A percentile compares a stretch with the other conserved stretches of the same genome.
These are phyloP conservation scores for Stentor coeruleus DNA, from an alignment of 73 alveolate species.

Conservation along the genomic window DNA sequence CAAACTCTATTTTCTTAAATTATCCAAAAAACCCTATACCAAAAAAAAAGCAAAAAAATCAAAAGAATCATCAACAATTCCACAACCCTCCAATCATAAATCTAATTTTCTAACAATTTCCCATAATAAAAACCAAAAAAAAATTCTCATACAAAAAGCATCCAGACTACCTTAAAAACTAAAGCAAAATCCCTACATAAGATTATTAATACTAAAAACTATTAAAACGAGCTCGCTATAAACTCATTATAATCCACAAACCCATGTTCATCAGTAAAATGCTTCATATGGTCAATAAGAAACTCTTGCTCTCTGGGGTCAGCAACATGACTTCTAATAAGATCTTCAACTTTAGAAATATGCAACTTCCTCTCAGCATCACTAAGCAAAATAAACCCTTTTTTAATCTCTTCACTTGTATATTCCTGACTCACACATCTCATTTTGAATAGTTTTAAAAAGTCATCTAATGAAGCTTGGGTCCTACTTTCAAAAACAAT, in stretches of 20 bases:
- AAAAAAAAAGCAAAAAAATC: no score
- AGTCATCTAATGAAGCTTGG: not conserved
- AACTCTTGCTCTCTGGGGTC: slow-evolving; percentile 8
- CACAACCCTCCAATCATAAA: no score
- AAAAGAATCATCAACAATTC: no score
- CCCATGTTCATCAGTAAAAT: slow-evolving; percentile 18
- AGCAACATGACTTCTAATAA: not conserved
- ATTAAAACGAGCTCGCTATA: slow-evolving; percentile 14
- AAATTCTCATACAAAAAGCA: no score
- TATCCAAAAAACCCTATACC: no score
- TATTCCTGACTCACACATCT: slow-evolving; percentile 23
- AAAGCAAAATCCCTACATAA: no score
- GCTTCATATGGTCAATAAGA: slow-evolving; percentile 23
- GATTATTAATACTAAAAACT: no score
- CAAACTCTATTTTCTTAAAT: no score
- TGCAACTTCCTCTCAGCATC: slow-evolving; percentile 7
- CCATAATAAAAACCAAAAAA: no score
- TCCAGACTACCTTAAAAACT: no score
- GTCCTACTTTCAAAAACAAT: slow-evolving; percentile 2
- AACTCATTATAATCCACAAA: slow-evolving; percentile 13
- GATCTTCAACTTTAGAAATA: slow-evolving; percentile 18
- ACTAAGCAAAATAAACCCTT: slow-evolving; percentile 18
- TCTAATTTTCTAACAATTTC: no score
- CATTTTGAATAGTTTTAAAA: slow-evolving; percentile 24
- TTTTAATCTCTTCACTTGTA: slow-evolving; percentile 10